Evolutionary conservation across 2,329 filamentous ascomycete species (phyloP), one percentile per base, ranked within the genome.

Genomic region (Epichloe brachyelytri): DNA sequence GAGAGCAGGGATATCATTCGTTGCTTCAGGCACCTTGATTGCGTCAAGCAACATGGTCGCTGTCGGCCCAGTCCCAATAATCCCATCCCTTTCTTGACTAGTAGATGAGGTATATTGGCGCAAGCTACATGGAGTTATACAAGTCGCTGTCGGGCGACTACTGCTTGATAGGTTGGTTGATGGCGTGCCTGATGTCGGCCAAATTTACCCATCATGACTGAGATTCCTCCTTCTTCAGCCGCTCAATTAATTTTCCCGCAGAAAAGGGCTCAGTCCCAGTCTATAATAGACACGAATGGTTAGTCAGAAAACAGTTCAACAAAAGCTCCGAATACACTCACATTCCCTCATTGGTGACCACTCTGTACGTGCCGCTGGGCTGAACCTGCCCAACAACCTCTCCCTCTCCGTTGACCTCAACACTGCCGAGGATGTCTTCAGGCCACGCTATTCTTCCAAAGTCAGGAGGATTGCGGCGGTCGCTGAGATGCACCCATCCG

Each of bases 361-460:
- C 68, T 38, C 82, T 75, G 61, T 83, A 84, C 4, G 78, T 83
- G 14, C 79, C 78, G 54, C 79, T 82, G 1, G 73, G 68, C 63
- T 80, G 73, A 55, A 78, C 77, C 55, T 72, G 74, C 20, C 79
- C 78, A 26, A 82, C 68, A 48, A 84, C 76, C 30, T 74, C 62
- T 0, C 82, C 82, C 6, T 66, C 56, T 2, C 70, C 71, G 60
- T 83, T 72, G 5, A 85, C 82, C 60, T 84, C 77, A 40, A 85
- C 72, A 55, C 81, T 85, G 38, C 82, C 82, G 50, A 86, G 68
- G 38, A 86, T 86, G 59, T 86, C 82, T 59, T 85, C 82, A 1
- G 82, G 81, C 72, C 78, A 84, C 2, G 82, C 80, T 60, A 85
- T 85, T 49, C 82, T 67, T 15, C 82, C 82, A 70, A 75, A 85